These are phyloP conservation scores for Drechslera avenae DNA, from an alignment of 2,329 filamentous ascomycete species.

Conservation along the genomic window DNA sequence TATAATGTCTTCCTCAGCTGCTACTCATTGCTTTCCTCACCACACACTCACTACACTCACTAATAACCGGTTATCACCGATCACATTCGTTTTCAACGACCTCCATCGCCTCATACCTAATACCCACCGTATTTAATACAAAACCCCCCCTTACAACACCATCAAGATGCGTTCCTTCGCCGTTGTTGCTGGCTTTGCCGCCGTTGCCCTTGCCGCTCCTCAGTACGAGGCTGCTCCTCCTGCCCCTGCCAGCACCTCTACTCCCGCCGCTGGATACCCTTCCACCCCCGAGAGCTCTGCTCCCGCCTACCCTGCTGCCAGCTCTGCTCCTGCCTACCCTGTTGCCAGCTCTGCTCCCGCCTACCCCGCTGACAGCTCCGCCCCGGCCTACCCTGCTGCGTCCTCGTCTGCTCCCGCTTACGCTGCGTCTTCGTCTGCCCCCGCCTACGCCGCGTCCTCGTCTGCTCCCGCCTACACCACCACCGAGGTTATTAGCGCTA, in stretches of 20 bases:
- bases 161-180: conserved; percentile 50
- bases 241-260: too few species aligned
- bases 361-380: conserved; percentile 1
- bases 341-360: conserved; percentile 2
- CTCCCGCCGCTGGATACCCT: too few species aligned
- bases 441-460: background rate
- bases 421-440: conserved; percentile 1
- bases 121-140: conserved; percentile 45
- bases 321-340: conserved; percentile 5
- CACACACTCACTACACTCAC: conserved; percentile 45
- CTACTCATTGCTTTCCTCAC: conserved; percentile 32
- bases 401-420: background rate
- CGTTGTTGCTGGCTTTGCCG: conserved; percentile 40
- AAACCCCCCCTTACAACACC: conserved; percentile 24
- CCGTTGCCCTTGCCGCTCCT: conserved; percentile 30
- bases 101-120: conserved; percentile 38
- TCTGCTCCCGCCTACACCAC: conserved; percentile 24
- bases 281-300: too few species aligned
- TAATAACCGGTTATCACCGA: conserved; percentile 49
- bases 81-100: conserved; percentile 49
- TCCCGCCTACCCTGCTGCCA: conserved; percentile 1
- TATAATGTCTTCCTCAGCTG: conserved; percentile 43
- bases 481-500: conserved; percentile 31
- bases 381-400: conserved; percentile 1
- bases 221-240: conserved; percentile 23